Evolutionary conservation across 176 grass and related monocot genomes (phyloP), one percentile per base, ranked within the genome.

Genomic region (Juncus inflexus): DNA sequence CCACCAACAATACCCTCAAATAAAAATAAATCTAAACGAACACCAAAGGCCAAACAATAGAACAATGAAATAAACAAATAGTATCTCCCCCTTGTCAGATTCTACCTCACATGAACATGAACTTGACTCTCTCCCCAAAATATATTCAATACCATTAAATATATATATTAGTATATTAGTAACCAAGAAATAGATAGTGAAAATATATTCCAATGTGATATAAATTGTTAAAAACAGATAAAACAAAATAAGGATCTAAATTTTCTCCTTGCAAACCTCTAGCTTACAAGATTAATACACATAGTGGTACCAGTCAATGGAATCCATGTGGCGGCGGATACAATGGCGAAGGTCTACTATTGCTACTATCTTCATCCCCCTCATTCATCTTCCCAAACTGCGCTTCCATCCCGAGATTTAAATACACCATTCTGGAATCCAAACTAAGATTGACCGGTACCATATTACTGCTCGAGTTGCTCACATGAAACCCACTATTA

Each of bases 381-480:
- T 94, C 85, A 58, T 66, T 76, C 75, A 99, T 84, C 80, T 86
- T 83, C 52, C 90, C 80, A 38, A 95, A 95, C 69, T 83, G 86
- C 15, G 80, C 95, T 42, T 90, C 95, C 86, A 99, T 92, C 12
- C 95, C 88, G 8, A 99, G 80, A 62, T 99, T 92, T 1, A 99
- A 83, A 42, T 99, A 99, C 64, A 99, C 89, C 89, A 94, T 94
- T 42, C 95, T 94, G 12, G 90, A 90, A 78, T 99, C 89, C 61
- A 99, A 72, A 78, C 80, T 94, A 5, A 99, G 86, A 9, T 97
- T 97, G 6, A 47, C 43, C 2, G 43, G 43, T 67, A 95, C 90
- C 90, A 97, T 82, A 76, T 70, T 84, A 2, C 72, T 39, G 77
- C 60, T 97, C 5, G 76, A 40, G 79, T 77, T 84, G 28, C 58